Percentiles rank a stretch among this genome's conserved stretches.
Conservation (phyloP, 768 basidiomycete species). For the Pulveroboletus sp. region DNA sequence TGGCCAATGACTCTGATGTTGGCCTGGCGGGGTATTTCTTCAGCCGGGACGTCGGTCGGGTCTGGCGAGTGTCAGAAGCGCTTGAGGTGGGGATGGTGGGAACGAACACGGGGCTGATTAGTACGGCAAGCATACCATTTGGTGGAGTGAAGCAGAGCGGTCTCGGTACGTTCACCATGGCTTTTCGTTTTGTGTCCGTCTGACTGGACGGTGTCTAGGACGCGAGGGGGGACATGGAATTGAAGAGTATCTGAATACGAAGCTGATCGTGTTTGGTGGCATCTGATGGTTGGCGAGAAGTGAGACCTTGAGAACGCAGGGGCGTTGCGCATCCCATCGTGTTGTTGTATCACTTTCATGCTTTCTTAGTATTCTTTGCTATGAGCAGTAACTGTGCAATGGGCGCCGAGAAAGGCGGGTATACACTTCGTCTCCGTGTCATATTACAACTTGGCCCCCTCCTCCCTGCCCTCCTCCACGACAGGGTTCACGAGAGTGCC, state of each 20-base stretch:
- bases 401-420: no score
- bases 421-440: no score
- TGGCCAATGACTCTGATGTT: conserved; percentile 79
- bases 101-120: conserved; percentile 75
- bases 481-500: conserved; percentile 80
- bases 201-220: conserved; percentile 36
- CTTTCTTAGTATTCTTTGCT: no score
- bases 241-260: conserved; percentile 81
- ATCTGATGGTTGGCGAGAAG: conserved; percentile 33
- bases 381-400: no score
- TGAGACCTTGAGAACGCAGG: no score
- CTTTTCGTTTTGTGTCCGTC: not conserved
- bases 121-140: conserved; percentile 78
- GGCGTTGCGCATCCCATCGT: not conserved
- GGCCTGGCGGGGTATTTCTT: conserved; percentile 97
- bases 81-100: conserved; percentile 95
- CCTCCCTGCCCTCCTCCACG: conserved; percentile 52
- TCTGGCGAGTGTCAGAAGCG: conserved; percentile 92
- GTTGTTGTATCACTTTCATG: conserved; percentile 4
- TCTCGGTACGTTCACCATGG: conserved; percentile 40
- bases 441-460: conserved; percentile 36
- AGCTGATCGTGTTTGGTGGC: conserved; percentile 79
- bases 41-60: conserved; percentile 77
- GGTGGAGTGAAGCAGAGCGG: conserved; percentile 93
- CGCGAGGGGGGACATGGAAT: conserved; percentile 90